phyloP scores from a whole-genome alignment of 805 yeast genomes.

The Starmerella vaccinii region DNA sequence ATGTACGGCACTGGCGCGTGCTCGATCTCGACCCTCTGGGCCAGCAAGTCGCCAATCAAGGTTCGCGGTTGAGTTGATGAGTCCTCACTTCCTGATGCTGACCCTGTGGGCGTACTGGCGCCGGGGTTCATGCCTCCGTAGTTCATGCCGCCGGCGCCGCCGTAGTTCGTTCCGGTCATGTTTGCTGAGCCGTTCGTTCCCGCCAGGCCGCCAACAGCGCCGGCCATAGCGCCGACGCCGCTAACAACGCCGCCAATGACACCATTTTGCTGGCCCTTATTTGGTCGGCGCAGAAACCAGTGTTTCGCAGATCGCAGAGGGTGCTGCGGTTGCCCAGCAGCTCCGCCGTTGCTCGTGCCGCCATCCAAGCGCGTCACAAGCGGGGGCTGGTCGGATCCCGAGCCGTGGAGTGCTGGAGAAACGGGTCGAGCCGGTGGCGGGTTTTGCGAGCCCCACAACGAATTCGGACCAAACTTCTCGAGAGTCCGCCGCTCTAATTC shows the following conservation, averaged over 20 bases:
- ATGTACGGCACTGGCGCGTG: slow-evolving; percentile 53
- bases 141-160: background rate
- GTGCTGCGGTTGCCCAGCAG: slow-evolving; percentile 8
- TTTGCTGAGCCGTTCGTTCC: background rate
- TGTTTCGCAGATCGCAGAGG: slow-evolving; percentile 17
- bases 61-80: background rate
- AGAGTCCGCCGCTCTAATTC: slow-evolving; percentile 31
- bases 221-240: slow-evolving; percentile 6
- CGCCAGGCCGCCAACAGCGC: slow-evolving; percentile 1
- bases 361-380: slow-evolving; percentile 15
- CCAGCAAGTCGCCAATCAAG: slow-evolving; percentile 41
- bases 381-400: slow-evolving; percentile 8
- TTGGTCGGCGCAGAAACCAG: slow-evolving; percentile 19
- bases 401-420: background rate
- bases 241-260: background rate
- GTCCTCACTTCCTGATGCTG: background rate
- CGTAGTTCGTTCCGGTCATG: background rate
- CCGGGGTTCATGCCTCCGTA: background rate
- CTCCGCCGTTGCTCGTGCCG: background rate
- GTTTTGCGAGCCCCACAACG: slow-evolving; percentile 21
- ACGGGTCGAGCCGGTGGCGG: background rate
- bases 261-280: background rate
- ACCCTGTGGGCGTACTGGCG: background rate
- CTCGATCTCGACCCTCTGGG: slow-evolving; percentile 54
- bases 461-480: slow-evolving; percentile 28